Evolutionary conservation across 176 grass and related monocot species (phyloP).

Genomic region (Triticum timopheevii): DNA sequence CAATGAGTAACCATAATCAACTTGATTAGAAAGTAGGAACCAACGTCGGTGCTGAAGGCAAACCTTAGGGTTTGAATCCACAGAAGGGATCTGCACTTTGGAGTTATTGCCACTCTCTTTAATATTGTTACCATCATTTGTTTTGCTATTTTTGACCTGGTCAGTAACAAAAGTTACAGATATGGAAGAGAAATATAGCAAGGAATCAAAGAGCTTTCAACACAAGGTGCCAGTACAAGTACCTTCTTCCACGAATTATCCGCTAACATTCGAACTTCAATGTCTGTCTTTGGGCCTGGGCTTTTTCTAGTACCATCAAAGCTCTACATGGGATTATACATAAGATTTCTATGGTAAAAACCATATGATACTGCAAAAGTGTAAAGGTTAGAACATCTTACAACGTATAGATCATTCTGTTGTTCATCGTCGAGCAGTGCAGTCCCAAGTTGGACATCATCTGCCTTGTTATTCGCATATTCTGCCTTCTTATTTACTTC

Average conservation of each 20-base stretch:
- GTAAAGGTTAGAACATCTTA: slow-evolving; percentile 33
- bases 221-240: neutral
- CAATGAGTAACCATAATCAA: slow-evolving; percentile 11
- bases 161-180: neutral
- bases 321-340: slow-evolving; percentile 40
- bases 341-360: slow-evolving; percentile 25
- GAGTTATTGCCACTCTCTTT: slow-evolving; percentile 24
- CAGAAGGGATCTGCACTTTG: slow-evolving; percentile 25
- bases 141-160: slow-evolving; percentile 52
- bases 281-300: slow-evolving; percentile 60
- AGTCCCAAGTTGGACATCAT: slow-evolving; percentile 48
- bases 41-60: neutral
- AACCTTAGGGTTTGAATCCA: slow-evolving; percentile 44
- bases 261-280: slow-evolving; percentile 86
- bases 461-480: slow-evolving; percentile 40
- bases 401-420: slow-evolving; percentile 54
- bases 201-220: neutral
- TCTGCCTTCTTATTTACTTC: slow-evolving; percentile 52
- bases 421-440: slow-evolving; percentile 58
- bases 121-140: slow-evolving; percentile 27
- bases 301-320: slow-evolving; percentile 59
- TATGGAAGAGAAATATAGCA: neutral
- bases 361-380: slow-evolving; percentile 4
- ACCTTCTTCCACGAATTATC: slow-evolving; percentile 92
- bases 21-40: slow-evolving; percentile 29